A percentile compares a stretch with the other conserved stretches of the same genome.
Evolutionary conservation across 495 filamentous ascomycete genomes (phyloP).

Genomic region (Xylaria telfairii): DNA sequence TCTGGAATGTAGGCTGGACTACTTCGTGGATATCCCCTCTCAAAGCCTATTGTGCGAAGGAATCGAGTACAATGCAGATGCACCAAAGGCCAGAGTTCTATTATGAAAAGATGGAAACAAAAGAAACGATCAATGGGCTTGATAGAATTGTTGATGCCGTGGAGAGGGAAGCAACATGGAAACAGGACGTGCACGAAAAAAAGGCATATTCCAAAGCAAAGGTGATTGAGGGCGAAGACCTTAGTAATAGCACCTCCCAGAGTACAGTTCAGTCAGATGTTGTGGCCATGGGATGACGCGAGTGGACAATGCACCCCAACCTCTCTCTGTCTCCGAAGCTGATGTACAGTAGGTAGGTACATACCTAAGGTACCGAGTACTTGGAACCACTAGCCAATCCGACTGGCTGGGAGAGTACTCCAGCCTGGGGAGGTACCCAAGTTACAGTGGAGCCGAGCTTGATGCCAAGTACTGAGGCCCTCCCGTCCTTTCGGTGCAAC

Average conservation of each 20-base stretch:
- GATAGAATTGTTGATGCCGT: background rate
- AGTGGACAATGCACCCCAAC: slow-evolving; percentile 3
- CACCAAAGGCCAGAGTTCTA: slow-evolving; percentile 5
- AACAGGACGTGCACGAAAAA: background rate
- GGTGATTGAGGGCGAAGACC: background rate
- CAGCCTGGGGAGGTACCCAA: no score
- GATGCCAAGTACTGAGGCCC: no score
- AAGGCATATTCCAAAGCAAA: background rate
- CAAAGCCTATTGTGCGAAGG: background rate
- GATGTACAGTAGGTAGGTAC: no score
- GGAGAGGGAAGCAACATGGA: background rate
- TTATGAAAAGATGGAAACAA: background rate
- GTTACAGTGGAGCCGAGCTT: no score
- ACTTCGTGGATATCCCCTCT: background rate
- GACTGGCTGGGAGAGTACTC: no score
- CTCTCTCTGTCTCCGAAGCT: no score
- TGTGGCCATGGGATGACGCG: background rate
- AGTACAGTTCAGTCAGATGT: background rate
- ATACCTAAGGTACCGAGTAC: no score
- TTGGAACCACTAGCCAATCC: no score
- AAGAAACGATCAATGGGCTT: background rate
- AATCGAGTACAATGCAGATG: background rate
- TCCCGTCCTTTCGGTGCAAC: no score
- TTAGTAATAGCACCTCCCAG: background rate
- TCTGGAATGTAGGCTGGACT: slow-evolving; percentile 17